Percentiles rank a stretch among this genome's conserved stretches.
phyloP scores from a whole-genome alignment of 441 rosid genomes.

The Capsella rubella region DNA sequence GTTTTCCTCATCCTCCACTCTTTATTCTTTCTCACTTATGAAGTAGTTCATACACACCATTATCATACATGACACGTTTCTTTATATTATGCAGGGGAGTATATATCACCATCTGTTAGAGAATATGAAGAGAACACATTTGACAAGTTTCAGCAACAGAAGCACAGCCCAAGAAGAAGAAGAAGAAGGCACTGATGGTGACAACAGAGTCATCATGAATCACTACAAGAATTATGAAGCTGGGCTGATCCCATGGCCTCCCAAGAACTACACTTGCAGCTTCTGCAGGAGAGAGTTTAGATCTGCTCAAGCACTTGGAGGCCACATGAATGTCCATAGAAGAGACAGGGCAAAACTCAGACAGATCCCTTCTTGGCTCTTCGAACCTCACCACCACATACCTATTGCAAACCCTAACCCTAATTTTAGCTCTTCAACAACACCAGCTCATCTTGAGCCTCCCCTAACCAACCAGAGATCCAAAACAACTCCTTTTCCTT shows the following conservation, averaged over 20 bases:
- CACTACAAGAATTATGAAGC: constrained; percentile 49
- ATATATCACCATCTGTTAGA: constrained; percentile 15
- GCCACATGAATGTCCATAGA: constrained; percentile 88
- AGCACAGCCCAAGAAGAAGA: constrained; percentile 31
- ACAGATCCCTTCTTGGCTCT: constrained; percentile 63
- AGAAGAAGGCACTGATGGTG: constrained; percentile 42
- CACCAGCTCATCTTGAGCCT: constrained; percentile 34
- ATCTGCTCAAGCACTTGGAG: constrained; percentile 95
- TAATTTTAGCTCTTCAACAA: constrained; percentile 32
- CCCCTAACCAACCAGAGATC: constrained; percentile 25
- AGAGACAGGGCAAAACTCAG: constrained; percentile 83
- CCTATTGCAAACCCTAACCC: constrained; percentile 41
- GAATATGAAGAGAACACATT: constrained; percentile 51
- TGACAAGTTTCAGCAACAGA: constrained; percentile 39
- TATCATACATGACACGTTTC: constrained; percentile 23
- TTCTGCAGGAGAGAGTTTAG: constrained; percentile 77
- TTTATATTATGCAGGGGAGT: constrained; percentile 29
- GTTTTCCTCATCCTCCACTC: constrained; percentile 37
- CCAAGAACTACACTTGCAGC: constrained; percentile 68
- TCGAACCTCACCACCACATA: constrained; percentile 45
- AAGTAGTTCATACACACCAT: neutral
- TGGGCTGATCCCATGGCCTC: constrained; percentile 59
- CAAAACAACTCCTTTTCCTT: constrained; percentile 21
- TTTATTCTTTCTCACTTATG: constrained; percentile 10
- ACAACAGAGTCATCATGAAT: constrained; percentile 42